Conservation (phyloP, 2,329 filamentous ascomycete species). For the Blumeria graminis region DNA sequence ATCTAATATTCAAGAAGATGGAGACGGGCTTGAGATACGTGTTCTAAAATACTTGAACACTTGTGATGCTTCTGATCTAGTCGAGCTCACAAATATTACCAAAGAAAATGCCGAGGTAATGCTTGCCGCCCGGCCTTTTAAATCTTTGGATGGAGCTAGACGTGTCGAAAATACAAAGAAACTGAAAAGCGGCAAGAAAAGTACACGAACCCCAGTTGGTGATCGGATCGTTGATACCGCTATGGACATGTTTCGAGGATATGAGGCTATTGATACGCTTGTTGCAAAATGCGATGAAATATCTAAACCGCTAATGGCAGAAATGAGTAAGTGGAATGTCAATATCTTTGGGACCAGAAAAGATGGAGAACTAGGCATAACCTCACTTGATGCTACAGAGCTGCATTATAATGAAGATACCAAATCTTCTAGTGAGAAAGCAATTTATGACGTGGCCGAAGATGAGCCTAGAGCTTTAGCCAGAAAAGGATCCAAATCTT, state of each 20-base stretch:
- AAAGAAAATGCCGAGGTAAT: slow-evolving; percentile 44
- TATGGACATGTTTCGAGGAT: slow-evolving; percentile 51
- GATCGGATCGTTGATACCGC: slow-evolving; percentile 43
- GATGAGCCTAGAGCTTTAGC: slow-evolving; percentile 18
- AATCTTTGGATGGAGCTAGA: slow-evolving; percentile 37
- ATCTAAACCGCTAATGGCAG: slow-evolving; percentile 38
- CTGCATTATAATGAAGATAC: slow-evolving; percentile 38
- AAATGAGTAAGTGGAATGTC: slow-evolving; percentile 45
- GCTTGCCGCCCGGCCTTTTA: slow-evolving; percentile 52
- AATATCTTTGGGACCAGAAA: slow-evolving; percentile 35
- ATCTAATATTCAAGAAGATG: slow-evolving; percentile 15
- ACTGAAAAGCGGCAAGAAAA: slow-evolving; percentile 25
- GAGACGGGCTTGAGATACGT: slow-evolving; percentile 23
- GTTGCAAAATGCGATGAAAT: slow-evolving; percentile 53
- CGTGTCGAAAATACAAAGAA: slow-evolving; percentile 29
- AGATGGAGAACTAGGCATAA: slow-evolving; percentile 32
- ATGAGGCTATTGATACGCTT: slow-evolving; percentile 61
- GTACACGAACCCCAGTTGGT: slow-evolving; percentile 27
- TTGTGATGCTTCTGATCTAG: slow-evolving; percentile 49
- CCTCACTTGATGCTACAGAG: slow-evolving; percentile 18
- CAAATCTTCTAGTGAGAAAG: slow-evolving; percentile 30
- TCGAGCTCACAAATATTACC: slow-evolving; percentile 57
- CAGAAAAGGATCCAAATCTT: slow-evolving; percentile 9
- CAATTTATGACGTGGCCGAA: slow-evolving; percentile 15
- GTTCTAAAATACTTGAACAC: slow-evolving; percentile 67